Conservation (phyloP, 2,329 filamentous ascomycete species). For the Ramularia collo-cygni region DNA sequence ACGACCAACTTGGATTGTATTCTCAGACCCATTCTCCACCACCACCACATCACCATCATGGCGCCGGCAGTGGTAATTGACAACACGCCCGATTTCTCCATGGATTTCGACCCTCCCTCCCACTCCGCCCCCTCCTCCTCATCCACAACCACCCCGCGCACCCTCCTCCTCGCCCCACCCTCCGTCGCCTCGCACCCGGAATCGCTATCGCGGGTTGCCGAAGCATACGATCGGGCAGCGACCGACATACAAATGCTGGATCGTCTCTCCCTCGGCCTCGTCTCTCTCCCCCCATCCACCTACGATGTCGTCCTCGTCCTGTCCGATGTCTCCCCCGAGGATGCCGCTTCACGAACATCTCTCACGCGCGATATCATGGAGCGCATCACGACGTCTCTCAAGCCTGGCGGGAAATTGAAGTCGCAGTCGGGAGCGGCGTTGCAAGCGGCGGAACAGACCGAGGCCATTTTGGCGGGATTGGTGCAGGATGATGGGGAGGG, state of each 20-base stretch:
- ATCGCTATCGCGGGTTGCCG: constrained; percentile 63
- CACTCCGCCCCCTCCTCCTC: background rate
- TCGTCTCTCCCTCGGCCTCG: constrained; percentile 74
- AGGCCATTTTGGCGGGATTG: constrained; percentile 78
- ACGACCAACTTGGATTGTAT: too few relatives aligned
- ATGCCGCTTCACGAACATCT: constrained; percentile 47
- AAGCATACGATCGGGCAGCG: constrained; percentile 62
- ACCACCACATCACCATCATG: constrained; percentile 23
- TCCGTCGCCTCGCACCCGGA: constrained; percentile 82
- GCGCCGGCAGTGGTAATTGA: constrained; percentile 35
- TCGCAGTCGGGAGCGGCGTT: constrained; percentile 57
- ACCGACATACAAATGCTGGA: constrained; percentile 98
- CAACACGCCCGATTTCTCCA: constrained; percentile 32
- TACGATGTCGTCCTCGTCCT: constrained; percentile 85
- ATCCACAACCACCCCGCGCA: constrained; percentile 46
- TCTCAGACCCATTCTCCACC: background rate
- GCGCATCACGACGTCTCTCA: constrained; percentile 63
- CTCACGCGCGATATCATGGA: constrained; percentile 63
- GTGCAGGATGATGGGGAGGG: constrained; percentile 47
- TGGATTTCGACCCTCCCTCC: constrained; percentile 15
- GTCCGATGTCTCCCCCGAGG: constrained; percentile 64
- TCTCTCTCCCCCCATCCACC: constrained; percentile 64
- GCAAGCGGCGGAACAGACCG: constrained; percentile 52
- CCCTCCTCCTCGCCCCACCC: constrained; percentile 81
- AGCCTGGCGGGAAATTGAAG: constrained; percentile 59